Evolutionary conservation across 1,139 yeast genomes (phyloP), one percentile per base, ranked within the genome.

Genomic region (Protomyces gravidus): DNA sequence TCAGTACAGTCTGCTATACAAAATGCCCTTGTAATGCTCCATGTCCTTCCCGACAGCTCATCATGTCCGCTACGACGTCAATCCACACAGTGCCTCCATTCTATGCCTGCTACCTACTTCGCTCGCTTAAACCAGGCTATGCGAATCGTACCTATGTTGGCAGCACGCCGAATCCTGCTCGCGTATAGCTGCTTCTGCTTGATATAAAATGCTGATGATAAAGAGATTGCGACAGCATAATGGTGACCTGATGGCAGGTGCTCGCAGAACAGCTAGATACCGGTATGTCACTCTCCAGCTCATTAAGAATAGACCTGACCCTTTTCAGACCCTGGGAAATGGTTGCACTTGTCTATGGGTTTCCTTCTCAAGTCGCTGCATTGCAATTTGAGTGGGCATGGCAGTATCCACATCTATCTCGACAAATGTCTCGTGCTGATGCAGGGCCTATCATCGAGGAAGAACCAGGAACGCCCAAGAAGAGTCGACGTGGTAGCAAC

Each of bases 311-410:
- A 15, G 2, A 9, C 2, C 28, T 26, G 26, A 39, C 48, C 7
- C 7, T 11, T 45, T n/a, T n/a, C n/a, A 70, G 90, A 52, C 95
- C 95, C 0, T 87, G 95, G 95, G 79, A 78, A 61, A 82, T 85
- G 84, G 71, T 78, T 0, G 65, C 80, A 50, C 68, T 83, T 2
- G 84, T 87, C 0, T 74, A 83, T 65, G 89, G 90, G 7, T 87
- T 87, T 68, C 89, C 89, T 0, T 80, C 83, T n/a, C 80, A 80
- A 63, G 76, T 84, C 2, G 72, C 84, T 4, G 95, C 95, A 0
- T 71, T 87, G 59, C 90, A 85, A 69, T 82, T 82, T 68, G 81
- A 72, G 57, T 62, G 61, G 39, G 64, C 49, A 7, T 46, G 62
- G 62, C 62, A 60, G 36, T 40, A 60, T 51, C 62, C 61, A 13